Evolutionary conservation across 1,139 yeast species (phyloP).

Genomic region (Meyerozyma sp.): DNA sequence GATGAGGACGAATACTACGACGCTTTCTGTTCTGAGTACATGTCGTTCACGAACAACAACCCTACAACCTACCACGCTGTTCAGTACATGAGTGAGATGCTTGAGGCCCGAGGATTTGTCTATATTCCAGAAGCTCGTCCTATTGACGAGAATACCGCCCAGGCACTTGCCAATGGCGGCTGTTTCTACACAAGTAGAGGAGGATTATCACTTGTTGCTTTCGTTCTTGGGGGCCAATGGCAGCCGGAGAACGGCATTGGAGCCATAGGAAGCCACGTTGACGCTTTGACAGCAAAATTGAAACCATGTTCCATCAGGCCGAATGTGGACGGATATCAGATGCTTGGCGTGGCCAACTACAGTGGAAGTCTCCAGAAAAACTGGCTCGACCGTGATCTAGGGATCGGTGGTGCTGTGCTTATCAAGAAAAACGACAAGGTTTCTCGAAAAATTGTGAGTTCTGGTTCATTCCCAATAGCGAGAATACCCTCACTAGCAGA

Average conservation of each 20-base stretch:
- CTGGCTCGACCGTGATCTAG: slow-evolving; percentile 45
- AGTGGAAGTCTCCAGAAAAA: slow-evolving; percentile 31
- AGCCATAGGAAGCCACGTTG: slow-evolving; percentile 39
- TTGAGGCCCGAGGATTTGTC: slow-evolving; percentile 26
- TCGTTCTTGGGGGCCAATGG: slow-evolving; percentile 38
- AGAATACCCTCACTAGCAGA: slow-evolving; percentile 40
- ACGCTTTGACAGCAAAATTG: slow-evolving; percentile 34
- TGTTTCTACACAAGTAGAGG: slow-evolving; percentile 30
- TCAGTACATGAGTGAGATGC: slow-evolving; percentile 19
- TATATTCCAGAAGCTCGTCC: slow-evolving; percentile 23
- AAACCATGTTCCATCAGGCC: slow-evolving; percentile 31
- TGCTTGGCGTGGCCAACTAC: slow-evolving; percentile 41
- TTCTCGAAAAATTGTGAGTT: slow-evolving; percentile 24
- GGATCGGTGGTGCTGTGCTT: slow-evolving; percentile 40
- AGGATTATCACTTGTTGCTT: slow-evolving; percentile 35
- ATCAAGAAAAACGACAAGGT: slow-evolving; percentile 22
- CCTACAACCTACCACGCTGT: slow-evolving; percentile 43
- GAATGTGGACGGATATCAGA: slow-evolving; percentile 34
- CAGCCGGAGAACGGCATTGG: slow-evolving; percentile 32
- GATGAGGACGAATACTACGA: slow-evolving; percentile 1
- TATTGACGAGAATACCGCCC: slow-evolving; percentile 16
- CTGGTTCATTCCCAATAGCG: slow-evolving; percentile 36
- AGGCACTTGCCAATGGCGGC: slow-evolving; percentile 14
- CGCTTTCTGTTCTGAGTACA: slow-evolving; percentile 24
- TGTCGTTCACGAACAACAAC: slow-evolving; percentile 31